A percentile compares a stretch with the other conserved stretches of the same genome.
Conservation (phyloP, 169 alveolate genomes). For the Cryptosporidium felis region DNA sequence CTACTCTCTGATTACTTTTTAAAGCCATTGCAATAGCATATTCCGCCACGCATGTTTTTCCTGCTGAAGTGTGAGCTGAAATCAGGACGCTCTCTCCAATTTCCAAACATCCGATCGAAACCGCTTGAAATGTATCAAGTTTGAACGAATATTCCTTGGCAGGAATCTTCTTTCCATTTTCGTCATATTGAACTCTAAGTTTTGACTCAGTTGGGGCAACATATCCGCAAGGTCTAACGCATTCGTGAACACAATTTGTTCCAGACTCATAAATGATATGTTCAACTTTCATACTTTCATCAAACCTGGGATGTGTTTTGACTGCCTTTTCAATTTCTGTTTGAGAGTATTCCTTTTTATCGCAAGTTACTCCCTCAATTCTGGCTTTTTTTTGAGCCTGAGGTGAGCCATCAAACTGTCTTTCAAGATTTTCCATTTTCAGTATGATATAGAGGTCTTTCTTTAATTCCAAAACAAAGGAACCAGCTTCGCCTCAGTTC, state of each 20-base stretch:
- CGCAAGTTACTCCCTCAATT: not conserved
- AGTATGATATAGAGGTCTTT: too few relatives aligned
- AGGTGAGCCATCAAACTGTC: not conserved
- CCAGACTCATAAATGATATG: constrained; percentile 58
- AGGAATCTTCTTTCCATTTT: constrained; percentile 75
- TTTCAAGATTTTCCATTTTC: constrained; percentile 4
- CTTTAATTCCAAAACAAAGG: too few relatives aligned
- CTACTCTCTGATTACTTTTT: constrained; percentile 94
- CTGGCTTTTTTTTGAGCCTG: constrained; percentile 8
- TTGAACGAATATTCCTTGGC: constrained; percentile 91
- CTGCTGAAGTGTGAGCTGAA: constrained; percentile 99
- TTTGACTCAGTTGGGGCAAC: constrained; percentile 67
- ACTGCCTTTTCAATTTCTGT: not conserved
- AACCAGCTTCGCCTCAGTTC: too few relatives aligned
- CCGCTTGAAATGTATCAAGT: constrained; percentile 95
- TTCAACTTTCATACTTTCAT: constrained; percentile 53
- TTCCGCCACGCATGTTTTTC: constrained; percentile 99
- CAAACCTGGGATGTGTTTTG: not conserved
- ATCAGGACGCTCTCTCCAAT: constrained; percentile 95
- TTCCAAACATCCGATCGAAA: constrained; percentile 94
- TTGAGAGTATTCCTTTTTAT: not conserved
- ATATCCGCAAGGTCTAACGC: constrained; percentile 64
- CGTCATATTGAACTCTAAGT: constrained; percentile 33
- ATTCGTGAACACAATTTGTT: constrained; percentile 62
- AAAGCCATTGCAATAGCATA: constrained; percentile 98